Conservation (phyloP, 306 rosid genomes). For the Crotalaria pallida region DNA sequence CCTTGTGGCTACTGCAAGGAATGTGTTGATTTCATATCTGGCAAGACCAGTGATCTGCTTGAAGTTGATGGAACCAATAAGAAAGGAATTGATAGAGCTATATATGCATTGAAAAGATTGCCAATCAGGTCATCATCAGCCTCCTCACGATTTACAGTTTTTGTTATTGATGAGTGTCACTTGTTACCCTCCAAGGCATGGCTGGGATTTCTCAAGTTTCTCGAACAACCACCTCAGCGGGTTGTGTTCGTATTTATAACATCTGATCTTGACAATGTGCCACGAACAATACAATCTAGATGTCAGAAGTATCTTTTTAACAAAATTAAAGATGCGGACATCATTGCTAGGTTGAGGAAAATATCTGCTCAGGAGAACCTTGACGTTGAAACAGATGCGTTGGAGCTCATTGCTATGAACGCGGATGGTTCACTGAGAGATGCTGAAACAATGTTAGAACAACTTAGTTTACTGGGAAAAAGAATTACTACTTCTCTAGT, state of each 20-base stretch:
- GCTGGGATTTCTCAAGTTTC: slow-evolving; percentile 87
- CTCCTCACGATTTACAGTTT: slow-evolving; percentile 52
- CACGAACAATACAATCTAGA: slow-evolving; percentile 83
- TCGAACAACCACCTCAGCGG: slow-evolving; percentile 78
- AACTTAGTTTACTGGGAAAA: slow-evolving; percentile 89
- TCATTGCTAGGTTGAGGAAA: slow-evolving; percentile 66
- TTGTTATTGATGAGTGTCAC: slow-evolving; percentile 95
- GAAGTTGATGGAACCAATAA: slow-evolving; percentile 87
- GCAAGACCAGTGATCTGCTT: slow-evolving; percentile 60
- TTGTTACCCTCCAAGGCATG: slow-evolving; percentile 84
- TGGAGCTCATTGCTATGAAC: slow-evolving; percentile 86
- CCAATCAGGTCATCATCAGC: slow-evolving; percentile 38
- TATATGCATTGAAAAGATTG: slow-evolving; percentile 55
- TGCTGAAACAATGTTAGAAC: slow-evolving; percentile 98
- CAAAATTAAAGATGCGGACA: slow-evolving; percentile 87
- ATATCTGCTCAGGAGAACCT: slow-evolving; percentile 69
- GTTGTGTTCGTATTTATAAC: slow-evolving; percentile 83
- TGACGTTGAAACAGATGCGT: slow-evolving; percentile 82
- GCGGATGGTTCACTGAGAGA: slow-evolving; percentile 99
- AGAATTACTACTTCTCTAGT: slow-evolving; percentile 86
- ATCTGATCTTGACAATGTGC: slow-evolving; percentile 87
- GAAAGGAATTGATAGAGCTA: slow-evolving; percentile 75
- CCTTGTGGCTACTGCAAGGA: slow-evolving; percentile 94
- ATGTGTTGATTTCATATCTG: slow-evolving; percentile 63
- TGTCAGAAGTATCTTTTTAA: slow-evolving; percentile 91